Base-by-base conservation (phyloP, 1,284 basidiomycete genomes). In the Naganishia albida region DNA sequence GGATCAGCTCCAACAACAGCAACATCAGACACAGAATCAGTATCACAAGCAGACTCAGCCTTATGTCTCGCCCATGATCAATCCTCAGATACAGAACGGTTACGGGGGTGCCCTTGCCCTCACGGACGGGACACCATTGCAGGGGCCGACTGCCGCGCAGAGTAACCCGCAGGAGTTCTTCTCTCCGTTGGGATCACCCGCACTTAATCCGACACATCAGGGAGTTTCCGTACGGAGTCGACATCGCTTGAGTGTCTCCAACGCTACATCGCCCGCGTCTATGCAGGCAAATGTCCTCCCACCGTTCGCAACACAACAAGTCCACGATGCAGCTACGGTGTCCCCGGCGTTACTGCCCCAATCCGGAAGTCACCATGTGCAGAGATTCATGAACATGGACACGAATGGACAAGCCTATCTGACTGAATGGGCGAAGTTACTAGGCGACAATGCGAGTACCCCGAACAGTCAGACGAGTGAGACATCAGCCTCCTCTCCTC, bases 141-240 rank as follows among this genome's bases (percentile, higher is more conserved):
- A 54, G 28, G 54, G 64, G 38, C 59, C 65, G 64, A 18, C 63
- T 42, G 4, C 65, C 66, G 39, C 67, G 34, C 26, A 74, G 70
- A 10, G 72, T 70, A 38, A 72, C 69, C 1, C 73, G 3, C 63
- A 57, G 0, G 82, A 82, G 40, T 82, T 83, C 72, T 84, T 85
- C 72, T 83, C 84, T 3, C 84, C 84, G 1, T 73, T 85, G 44
- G 83, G 83, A 1, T 85, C 83, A 7, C 85, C 85, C 0, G 85
- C 84, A 0, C 77, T 86, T 6, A 80, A 80, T 44, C 82, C 84
- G 1, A 67, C 69, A 18, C 70, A 69, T 15, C 48, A 56, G 30
- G 48, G 51, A 1, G 30, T 26, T 7, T 30, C 62, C 10, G 25
- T 34, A 3, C 50, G 56, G 3, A n/a, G n/a, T 6, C 52, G 63